Percentiles rank a stretch among this genome's conserved stretches.
phyloP scores from a whole-genome alignment of 495 filamentous ascomycete species.

The Extremus antarcticus region DNA sequence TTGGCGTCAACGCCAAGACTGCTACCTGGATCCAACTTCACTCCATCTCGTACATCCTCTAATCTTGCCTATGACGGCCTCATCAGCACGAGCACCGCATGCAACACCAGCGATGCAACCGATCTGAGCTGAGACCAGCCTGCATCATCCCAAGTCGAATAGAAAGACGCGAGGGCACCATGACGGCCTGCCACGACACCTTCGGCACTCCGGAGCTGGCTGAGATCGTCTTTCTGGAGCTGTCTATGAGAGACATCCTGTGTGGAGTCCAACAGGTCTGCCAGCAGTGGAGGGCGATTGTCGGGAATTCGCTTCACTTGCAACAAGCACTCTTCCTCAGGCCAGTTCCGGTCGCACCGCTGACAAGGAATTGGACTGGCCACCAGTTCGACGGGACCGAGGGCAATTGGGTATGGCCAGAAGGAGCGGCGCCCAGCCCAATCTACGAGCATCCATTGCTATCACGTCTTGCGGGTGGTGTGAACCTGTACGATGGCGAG shows the following conservation, averaged over 20 bases:
- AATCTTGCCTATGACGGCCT: no score
- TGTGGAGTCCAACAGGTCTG: background rate
- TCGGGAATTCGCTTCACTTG: background rate
- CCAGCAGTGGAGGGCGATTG: background rate
- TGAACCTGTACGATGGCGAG: background rate
- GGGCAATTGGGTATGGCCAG: background rate
- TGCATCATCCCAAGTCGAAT: background rate
- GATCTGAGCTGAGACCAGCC: background rate
- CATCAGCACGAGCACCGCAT: no score
- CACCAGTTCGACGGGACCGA: background rate
- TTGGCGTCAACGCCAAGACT: no score
- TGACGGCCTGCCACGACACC: background rate
- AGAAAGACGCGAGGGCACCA: background rate
- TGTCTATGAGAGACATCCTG: background rate
- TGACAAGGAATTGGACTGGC: background rate
- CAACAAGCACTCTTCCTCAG: constrained; percentile 4
- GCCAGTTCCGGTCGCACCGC: background rate
- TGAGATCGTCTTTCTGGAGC: background rate
- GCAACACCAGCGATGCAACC: no score
- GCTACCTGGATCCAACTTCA: no score
- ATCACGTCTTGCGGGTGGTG: background rate
- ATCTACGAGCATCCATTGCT: background rate
- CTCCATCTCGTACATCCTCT: no score
- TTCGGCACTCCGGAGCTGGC: background rate
- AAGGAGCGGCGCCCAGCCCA: background rate